phyloP scores from a whole-genome alignment of 352 stramenopile genomes.

The Phytophthora quininea region DNA sequence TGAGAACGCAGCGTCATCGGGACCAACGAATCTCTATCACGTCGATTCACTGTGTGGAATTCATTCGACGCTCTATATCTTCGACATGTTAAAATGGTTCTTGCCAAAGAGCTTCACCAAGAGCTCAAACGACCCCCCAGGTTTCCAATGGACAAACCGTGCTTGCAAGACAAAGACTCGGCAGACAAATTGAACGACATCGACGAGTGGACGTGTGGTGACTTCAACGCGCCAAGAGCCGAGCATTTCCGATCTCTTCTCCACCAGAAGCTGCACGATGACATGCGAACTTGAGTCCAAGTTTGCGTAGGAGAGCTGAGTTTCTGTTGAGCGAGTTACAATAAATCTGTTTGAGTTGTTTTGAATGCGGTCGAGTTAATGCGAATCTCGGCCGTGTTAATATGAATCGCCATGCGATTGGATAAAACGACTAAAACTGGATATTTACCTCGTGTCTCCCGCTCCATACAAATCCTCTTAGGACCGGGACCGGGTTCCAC shows the following conservation, averaged over 20 bases:
- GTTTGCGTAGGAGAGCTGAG: not conserved
- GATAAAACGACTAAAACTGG: not conserved
- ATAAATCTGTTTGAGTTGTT: not conserved
- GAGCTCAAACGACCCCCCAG: no score
- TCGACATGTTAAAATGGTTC: conserved; percentile 3
- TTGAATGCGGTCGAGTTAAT: not conserved
- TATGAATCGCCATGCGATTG: not conserved
- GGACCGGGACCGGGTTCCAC: no score
- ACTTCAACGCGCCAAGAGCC: not conserved
- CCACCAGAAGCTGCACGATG: not conserved
- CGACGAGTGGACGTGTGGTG: not conserved
- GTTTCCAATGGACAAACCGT: not conserved
- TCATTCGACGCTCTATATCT: not conserved
- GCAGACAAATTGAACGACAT: conserved; percentile 7
- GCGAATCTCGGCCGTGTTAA: not conserved
- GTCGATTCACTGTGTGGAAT: not conserved
- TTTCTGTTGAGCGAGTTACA: not conserved
- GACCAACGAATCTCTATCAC: not conserved
- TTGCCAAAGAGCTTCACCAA: not conserved
- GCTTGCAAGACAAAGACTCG: conserved; percentile 1
- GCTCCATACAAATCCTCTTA: no score
- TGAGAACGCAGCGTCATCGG: not conserved
- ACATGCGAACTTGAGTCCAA: not conserved
- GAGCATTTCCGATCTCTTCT: not conserved
- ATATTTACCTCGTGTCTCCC: no score